Percentiles rank a stretch among this genome's conserved stretches.
Evolutionary conservation across 2,329 filamentous ascomycete species (phyloP).

Genomic region (Stachybotrys chlorohalonatus): DNA sequence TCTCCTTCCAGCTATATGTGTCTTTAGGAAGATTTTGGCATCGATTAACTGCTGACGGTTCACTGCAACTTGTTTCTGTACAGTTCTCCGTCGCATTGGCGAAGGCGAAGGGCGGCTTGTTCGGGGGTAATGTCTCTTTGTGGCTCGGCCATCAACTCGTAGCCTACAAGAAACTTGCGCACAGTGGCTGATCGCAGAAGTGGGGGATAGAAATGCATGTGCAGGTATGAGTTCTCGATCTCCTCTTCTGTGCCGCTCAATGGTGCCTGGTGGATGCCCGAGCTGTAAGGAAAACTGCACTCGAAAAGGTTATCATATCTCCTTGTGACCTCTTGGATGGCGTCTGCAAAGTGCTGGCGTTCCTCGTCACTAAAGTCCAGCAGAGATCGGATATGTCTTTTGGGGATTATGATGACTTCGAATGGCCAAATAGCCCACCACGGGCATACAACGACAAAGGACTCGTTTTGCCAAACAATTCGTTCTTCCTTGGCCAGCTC

Average conservation of each 20-base stretch:
- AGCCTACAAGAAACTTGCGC: constrained; percentile 92
- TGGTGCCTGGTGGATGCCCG: constrained; percentile 92
- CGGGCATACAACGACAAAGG: constrained; percentile 81
- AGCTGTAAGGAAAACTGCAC: constrained; percentile 93
- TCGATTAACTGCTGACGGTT: not conserved
- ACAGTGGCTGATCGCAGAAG: constrained; percentile 87
- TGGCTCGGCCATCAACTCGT: constrained; percentile 95
- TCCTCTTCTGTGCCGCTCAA: constrained; percentile 74
- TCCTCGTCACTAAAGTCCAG: constrained; percentile 71
- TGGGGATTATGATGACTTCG: constrained; percentile 82
- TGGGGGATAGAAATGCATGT: constrained; percentile 97
- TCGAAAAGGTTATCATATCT: constrained; percentile 97
- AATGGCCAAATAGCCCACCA: constrained; percentile 99
- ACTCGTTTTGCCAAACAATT: constrained; percentile 77
- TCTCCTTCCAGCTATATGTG: not conserved
- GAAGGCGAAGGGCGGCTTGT: constrained; percentile 74
- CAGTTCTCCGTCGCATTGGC: constrained; percentile 68
- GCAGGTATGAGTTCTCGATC: constrained; percentile 79
- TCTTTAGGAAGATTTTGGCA: not conserved
- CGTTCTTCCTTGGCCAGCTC: constrained; percentile 77
- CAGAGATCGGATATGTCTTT: constrained; percentile 73
- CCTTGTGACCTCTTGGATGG: constrained; percentile 78
- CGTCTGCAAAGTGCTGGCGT: constrained; percentile 66
- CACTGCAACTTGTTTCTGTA: constrained; percentile 56
- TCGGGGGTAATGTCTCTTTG: constrained; percentile 97